Base-by-base conservation (phyloP, 2,329 filamentous ascomycete genomes). In the Venturiaceae sp. region DNA sequence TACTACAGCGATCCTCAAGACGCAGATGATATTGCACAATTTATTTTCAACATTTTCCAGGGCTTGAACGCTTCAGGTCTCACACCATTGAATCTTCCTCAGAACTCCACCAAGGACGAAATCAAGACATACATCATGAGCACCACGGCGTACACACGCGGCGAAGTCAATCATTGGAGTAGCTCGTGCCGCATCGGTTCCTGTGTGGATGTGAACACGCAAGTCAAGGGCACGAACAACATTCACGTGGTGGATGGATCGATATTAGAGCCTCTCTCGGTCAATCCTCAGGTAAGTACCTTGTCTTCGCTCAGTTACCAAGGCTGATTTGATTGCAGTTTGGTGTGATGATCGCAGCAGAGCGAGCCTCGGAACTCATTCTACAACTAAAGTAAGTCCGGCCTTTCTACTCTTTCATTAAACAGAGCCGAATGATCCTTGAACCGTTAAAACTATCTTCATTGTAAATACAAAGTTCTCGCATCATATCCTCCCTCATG, bases 81-180 rank as follows among this genome's bases (percentile, higher is more conserved):
- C 2, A 76, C 71, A 9, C 76, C 79, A 0, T 66, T 79, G 11
- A 82, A 82, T 61, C 69, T 82, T 19, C 65, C 75, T 0, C 72
- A 70, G 11, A 73, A 74, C 53, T 70, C 77, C 0, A 78, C 74
- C 0, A 66, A 74, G n/a, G 72, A 74, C 1, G 70, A 82, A 57
- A 79, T 83, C 33, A 67, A 70, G 21, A 69, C 66, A 6, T 82
- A 80, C 65, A 76, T 82, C 62, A 80, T 75, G 6, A 80, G 74
- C 0, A 62, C 63, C 1, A 78, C 75, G 1, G 57, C 66, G 4
- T 82, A 81, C 61, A 78, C 80, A 0, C 66, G 73, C 3, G 78
- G 78, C 3, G 68, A 74, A 6, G 78, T 81, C 9, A 77, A 80
- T 61, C 80, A 82, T 62, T 82, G 78, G 77, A 78, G 74, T 32